These are phyloP conservation scores for Heliocybe sulcata DNA, from an alignment of 1,284 basidiomycete species.

Conservation along the genomic window DNA sequence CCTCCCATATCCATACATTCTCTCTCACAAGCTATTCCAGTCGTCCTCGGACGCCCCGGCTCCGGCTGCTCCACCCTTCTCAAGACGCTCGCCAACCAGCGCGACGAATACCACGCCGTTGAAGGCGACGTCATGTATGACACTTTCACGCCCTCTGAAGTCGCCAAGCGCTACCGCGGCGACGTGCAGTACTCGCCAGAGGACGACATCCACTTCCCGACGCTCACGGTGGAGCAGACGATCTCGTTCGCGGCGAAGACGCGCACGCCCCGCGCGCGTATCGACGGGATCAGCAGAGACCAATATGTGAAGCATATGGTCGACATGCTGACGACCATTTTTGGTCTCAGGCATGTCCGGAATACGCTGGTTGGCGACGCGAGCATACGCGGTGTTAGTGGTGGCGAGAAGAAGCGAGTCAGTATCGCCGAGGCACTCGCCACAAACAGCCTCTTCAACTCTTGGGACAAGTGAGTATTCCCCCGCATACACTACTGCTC, in stretches of 20 bases:
- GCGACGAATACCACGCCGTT: constrained; percentile 50
- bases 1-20: constrained; percentile 1
- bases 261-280: constrained; percentile 45
- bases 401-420: constrained; percentile 79
- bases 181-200: constrained; percentile 66
- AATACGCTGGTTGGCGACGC: constrained; percentile 69
- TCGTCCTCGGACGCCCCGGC: constrained; percentile 59
- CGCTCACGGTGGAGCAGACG: constrained; percentile 66
- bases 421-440: constrained; percentile 69
- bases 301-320: constrained; percentile 40
- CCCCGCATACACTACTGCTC: not conserved
- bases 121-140: constrained; percentile 65
- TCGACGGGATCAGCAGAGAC: constrained; percentile 34
- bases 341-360: constrained; percentile 62
- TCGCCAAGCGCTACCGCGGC: constrained; percentile 51
- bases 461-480: constrained; percentile 67
- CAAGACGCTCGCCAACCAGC: constrained; percentile 65
- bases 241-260: constrained; percentile 57
- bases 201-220: constrained; percentile 72
- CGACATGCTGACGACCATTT: constrained; percentile 55
- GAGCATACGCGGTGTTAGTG: constrained; percentile 69
- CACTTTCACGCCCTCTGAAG: constrained; percentile 46
- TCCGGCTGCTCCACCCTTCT: constrained; percentile 73
- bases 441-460: constrained; percentile 46
- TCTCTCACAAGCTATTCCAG: constrained; percentile 16